phyloP scores from a whole-genome alignment of 257 asterid genomes.

The Voacanga thouarsii region DNA sequence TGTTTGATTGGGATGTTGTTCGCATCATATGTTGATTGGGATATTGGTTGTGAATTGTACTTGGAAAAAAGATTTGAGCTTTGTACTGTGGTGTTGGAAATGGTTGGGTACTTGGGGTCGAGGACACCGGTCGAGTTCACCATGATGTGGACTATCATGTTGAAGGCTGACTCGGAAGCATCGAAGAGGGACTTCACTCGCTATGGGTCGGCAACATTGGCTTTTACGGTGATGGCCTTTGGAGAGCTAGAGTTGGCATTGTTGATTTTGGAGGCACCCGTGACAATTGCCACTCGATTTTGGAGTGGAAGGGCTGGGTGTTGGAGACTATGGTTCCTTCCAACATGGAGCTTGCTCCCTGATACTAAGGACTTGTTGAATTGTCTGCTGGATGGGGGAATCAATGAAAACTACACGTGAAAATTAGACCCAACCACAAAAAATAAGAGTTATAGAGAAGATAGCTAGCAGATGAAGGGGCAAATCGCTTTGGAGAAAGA shows the following conservation, averaged over 20 bases:
- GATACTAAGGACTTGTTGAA: too few relatives aligned
- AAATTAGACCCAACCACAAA: too few relatives aligned
- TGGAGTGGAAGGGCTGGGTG: slow-evolving; percentile 17
- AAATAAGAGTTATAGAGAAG: too few relatives aligned
- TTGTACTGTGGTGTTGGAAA: slow-evolving; percentile 43
- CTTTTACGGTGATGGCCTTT: slow-evolving; percentile 47
- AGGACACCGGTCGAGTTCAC: slow-evolving; percentile 55
- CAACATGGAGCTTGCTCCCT: neutral
- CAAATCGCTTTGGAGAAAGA: too few relatives aligned
- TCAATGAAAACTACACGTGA: too few relatives aligned
- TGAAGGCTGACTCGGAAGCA: slow-evolving; percentile 48
- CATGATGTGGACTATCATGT: slow-evolving; percentile 44
- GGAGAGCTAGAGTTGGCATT: neutral
- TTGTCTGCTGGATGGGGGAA: too few relatives aligned
- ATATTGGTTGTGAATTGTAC: too few relatives aligned
- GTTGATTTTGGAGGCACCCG: slow-evolving; percentile 39
- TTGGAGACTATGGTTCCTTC: slow-evolving; percentile 1
- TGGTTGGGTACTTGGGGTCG: slow-evolving; percentile 45
- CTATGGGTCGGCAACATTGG: slow-evolving; percentile 49
- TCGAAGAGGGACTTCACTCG: slow-evolving; percentile 63
- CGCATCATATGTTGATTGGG: too few relatives aligned
- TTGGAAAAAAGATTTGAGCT: too few relatives aligned
- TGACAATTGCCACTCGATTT: slow-evolving; percentile 39
- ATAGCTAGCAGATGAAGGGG: too few relatives aligned
- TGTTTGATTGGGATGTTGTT: too few relatives aligned